These are phyloP conservation scores for Pleurotus tuoliensis DNA, from an alignment of 768 basidiomycete genomes.

Conservation along the genomic window DNA sequence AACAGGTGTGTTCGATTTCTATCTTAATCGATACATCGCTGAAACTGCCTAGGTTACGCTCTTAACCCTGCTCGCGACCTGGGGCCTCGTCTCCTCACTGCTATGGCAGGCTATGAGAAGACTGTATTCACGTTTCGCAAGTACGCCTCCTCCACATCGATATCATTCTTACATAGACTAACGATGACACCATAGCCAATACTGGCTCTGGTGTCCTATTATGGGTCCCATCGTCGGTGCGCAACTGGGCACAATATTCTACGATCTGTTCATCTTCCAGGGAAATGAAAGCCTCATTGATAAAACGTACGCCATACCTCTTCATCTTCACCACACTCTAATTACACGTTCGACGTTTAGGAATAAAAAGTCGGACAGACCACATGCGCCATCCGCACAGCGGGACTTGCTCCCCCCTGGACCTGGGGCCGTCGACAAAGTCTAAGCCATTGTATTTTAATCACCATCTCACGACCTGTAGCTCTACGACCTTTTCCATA, in stretches of 20 bases:
- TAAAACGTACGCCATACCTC: slow-evolving; percentile 37
- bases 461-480: background rate
- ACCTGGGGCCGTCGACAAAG: background rate
- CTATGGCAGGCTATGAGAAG: slow-evolving; percentile 71
- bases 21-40: too few relatives aligned
- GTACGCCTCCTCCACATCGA: slow-evolving; percentile 20
- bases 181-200: slow-evolving; percentile 41
- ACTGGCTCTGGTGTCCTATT: slow-evolving; percentile 72
- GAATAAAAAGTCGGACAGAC: too few relatives aligned
- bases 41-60: slow-evolving; percentile 39
- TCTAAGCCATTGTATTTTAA: background rate
- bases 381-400: too few relatives aligned
- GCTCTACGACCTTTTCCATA: too few relatives aligned
- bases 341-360: background rate
- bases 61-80: slow-evolving; percentile 73
- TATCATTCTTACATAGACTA: background rate
- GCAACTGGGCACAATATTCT: slow-evolving; percentile 47
- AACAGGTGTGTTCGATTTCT: slow-evolving; percentile 33
- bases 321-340: background rate
- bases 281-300: slow-evolving; percentile 55
- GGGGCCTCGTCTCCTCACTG: slow-evolving; percentile 63
- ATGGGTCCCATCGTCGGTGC: slow-evolving; percentile 59
- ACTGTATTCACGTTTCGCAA: slow-evolving; percentile 43
- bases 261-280: slow-evolving; percentile 55
- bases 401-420: background rate